Base-by-base conservation (phyloP, 257 asterid species). In the Schizonepeta tenuifolia region DNA sequence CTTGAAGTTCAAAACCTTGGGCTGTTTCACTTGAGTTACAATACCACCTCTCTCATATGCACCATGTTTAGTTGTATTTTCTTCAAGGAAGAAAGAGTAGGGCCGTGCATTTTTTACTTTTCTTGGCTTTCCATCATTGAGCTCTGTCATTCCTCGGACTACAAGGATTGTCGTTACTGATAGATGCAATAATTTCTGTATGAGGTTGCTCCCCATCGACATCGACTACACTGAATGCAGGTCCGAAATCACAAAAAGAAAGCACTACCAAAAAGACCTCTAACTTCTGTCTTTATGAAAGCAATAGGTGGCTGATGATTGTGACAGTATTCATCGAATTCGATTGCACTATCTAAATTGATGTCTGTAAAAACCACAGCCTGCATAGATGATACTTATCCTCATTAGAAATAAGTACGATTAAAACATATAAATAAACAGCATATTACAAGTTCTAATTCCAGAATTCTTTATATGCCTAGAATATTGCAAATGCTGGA, bases 151-250 rank as follows among this genome's bases (percentile, higher is more conserved):
- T 59, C 98, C 98, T 24, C 75, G 84, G 15, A 93, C 69, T 83
- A n/a, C n/a, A n/a, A n/a, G 95, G 90, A 71, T 87, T 93, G 69
- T 87, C 98, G 49, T 90, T 90, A 76, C 93, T 85, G 77, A 93
- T 80, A 33, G 98, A 93, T 22, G 97, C 98, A 72, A 93, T 93
- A 41, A 93, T 93, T 60, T 96, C 98, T 0, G 97, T 84, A 73
- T 88, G 98, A 78, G 98, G 97, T 73, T 88, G 97, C 74, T 93
- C 93, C 15, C 98, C 98, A 79, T 93, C 97, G 21, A 93, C 96
- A 84, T 93, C 98, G 68, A 82, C 13, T 59, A 93, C 98, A 14
- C 93, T 83, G 84, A 93, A 93, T 77, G 84, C 87, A 3, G 98
- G 95, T 76, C 98, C 98, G 47, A 93, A 93, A 86, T 93, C 98